These are phyloP conservation scores for Aspergillus hortae DNA, from an alignment of 2,329 filamentous ascomycete genomes.

Conservation along the genomic window DNA sequence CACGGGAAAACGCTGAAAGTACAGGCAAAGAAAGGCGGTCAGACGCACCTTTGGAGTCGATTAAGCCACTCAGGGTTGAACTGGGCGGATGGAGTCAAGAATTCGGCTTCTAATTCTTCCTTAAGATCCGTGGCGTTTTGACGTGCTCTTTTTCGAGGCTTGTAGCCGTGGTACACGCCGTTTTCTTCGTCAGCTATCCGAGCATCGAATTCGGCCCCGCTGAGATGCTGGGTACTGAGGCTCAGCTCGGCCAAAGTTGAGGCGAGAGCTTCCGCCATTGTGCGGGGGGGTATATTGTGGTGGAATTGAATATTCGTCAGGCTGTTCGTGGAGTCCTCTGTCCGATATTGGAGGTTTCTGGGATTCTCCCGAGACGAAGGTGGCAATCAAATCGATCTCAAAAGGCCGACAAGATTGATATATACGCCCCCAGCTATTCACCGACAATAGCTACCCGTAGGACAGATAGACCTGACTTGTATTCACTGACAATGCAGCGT, in stretches of 20 bases:
- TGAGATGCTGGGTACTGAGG: slow-evolving; percentile 21
- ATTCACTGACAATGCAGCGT: neutral
- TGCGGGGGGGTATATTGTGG: neutral
- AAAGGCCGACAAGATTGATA: too few relatives aligned
- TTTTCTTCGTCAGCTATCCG: slow-evolving; percentile 29
- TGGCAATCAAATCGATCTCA: too few relatives aligned
- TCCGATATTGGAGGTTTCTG: too few relatives aligned
- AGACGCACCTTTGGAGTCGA: slow-evolving; percentile 68
- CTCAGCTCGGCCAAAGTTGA: slow-evolving; percentile 26
- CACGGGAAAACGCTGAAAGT: neutral
- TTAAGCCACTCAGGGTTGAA: slow-evolving; percentile 89
- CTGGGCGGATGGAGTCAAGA: slow-evolving; percentile 71
- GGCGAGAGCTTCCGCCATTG: slow-evolving; percentile 26
- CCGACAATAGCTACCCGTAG: too few relatives aligned
- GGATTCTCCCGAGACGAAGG: too few relatives aligned
- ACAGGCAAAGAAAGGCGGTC: neutral
- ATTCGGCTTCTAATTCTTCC: slow-evolving; percentile 68
- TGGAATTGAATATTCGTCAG: too few relatives aligned
- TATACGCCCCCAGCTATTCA: too few relatives aligned
- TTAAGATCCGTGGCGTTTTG: slow-evolving; percentile 60
- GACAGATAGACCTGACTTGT: too few relatives aligned
- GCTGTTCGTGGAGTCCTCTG: too few relatives aligned
- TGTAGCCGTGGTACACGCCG: slow-evolving; percentile 31
- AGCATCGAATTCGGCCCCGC: slow-evolving; percentile 24
- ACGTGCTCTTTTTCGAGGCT: slow-evolving; percentile 42